Evolutionary conservation across 768 basidiomycete species (phyloP), one percentile per base, ranked within the genome.

Genomic region (Galerina marginata): DNA sequence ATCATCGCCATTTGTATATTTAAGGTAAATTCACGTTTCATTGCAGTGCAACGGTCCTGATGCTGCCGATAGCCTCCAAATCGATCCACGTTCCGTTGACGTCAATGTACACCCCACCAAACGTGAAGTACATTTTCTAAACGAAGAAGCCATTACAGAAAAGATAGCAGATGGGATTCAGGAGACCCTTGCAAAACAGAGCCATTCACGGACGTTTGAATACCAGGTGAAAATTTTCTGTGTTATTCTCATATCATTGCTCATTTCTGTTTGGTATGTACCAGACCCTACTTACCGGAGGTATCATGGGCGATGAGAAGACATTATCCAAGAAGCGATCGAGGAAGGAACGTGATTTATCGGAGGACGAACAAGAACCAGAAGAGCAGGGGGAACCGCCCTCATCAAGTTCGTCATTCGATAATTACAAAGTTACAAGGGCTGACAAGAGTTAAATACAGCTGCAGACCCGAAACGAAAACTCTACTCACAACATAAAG

Each of bases 61-160:
- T 26, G 46, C 57, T 50, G 25, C 44, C 48, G 47, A 25, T 11
- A 96, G 95, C 65, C 73, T 99, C 44, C 80, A 88, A 43, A 89
- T 98, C 65, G 89, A 95, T 61, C 94, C 95, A 0, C 83, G 86
- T 33, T 87, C 91, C 25, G 90, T 99, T 15, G 97, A 99, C 67
- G 96, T 98, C 55, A 99, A 99, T 67, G 95, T 99, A 7, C 96
- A 98, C 71, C 97, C 96, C 0, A 99, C 97, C 2, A 99, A 99
- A 72, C 90, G 92, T 46, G 96, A 98, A 72, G 95, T 98, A 1
- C 93, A 95, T 65, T 99, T 99, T 68, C 73, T 98, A 50, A 87
- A 97, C 62, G 95, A 99, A 71, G 96, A 98, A 54, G 79, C 76
- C 12, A 92, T 98, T 67, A 89, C 89, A 6, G 88, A 93, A 64